Evolutionary conservation across 805 yeast genomes (phyloP).

Genomic region (Wickerhamiella parazyma): DNA sequence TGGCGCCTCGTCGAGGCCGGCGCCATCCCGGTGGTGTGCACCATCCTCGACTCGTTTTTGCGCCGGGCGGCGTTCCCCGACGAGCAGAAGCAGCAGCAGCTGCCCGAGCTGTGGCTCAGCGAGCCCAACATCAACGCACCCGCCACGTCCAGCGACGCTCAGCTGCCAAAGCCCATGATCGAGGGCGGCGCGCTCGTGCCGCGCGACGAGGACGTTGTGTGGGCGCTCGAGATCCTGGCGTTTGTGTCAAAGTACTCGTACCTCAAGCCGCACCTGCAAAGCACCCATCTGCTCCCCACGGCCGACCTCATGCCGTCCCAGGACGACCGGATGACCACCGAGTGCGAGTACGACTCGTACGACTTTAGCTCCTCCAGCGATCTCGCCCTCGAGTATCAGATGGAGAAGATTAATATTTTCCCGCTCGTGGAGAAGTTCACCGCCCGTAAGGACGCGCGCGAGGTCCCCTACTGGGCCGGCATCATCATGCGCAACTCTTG

Average conservation of each 20-base stretch:
- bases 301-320: slow-evolving; percentile 7
- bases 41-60: slow-evolving; percentile 79
- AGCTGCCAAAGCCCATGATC: slow-evolving; percentile 24
- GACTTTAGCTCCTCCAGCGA: slow-evolving; percentile 25
- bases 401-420: slow-evolving; percentile 47
- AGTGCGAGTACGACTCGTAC: slow-evolving; percentile 21
- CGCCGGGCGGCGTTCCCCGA: slow-evolving; percentile 9
- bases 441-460: slow-evolving; percentile 50
- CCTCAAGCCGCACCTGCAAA: slow-evolving; percentile 59
- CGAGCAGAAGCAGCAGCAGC: background rate
- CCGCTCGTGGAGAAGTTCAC: slow-evolving; percentile 90
- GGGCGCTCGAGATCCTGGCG: slow-evolving; percentile 86
- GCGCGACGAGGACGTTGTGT: slow-evolving; percentile 81
- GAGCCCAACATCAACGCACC: background rate
- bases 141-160: background rate
- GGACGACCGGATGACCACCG: slow-evolving; percentile 11
- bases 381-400: slow-evolving; percentile 34
- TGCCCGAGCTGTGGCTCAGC: slow-evolving; percentile 4
- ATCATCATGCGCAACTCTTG: slow-evolving; percentile 96
- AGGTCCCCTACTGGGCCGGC: slow-evolving; percentile 91
- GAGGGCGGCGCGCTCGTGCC: slow-evolving; percentile 69
- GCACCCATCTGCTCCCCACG: slow-evolving; percentile 51
- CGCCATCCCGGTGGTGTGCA: slow-evolving; percentile 76
- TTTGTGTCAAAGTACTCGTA: slow-evolving; percentile 84
- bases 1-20: slow-evolving; percentile 85